Evolutionary conservation across 352 stramenopile genomes (phyloP), one percentile per base, ranked within the genome.

Genomic region (Pythium phragmitis): DNA sequence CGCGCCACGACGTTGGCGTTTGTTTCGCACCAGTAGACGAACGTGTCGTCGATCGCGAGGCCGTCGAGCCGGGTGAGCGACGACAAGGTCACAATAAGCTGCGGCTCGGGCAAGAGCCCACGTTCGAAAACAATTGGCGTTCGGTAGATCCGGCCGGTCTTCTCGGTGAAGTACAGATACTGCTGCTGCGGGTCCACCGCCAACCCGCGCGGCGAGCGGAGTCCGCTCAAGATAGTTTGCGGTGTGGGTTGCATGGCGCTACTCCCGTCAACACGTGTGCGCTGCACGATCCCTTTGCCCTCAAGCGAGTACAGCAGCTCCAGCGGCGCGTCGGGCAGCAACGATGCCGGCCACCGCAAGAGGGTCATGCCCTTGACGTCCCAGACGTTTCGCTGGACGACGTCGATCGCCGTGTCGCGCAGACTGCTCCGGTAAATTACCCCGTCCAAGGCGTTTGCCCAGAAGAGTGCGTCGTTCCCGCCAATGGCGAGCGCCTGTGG

Each of bases 161-260:
- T 90, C 67, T 90, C 80, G 0, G 83, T 85, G n/a, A 85, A 88
- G 67, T 80, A 92, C 2, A 92, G 55, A 4, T 60, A 77, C 17
- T 76, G 42, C 21, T 68, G 71, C 1, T 16, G 13, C 0, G 57
- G 48, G 30, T 87, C 70, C 4, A 91, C 26, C 1, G 75, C 70
- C 21, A 92, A 63, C 4, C 83, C 80, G 11, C 83, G 74, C 9
- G 83, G 83, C 21, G 72, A 77, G 5, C 68, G 68, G n/a, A 92
- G 55, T 2, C 70, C 69, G 17, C 39, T 67, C 30, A 92, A 21
- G 13, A 88, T 28, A 3, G 61, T 62, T 11, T 63, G 46, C 16
- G 41, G 21, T 5, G 26, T 30, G 43, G 12, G 34, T 28, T 11
- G 14, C 1, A 46, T 58, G 17, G n/a, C 3, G 17, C 42, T 17